phyloP scores from a whole-genome alignment of 495 filamentous ascomycete genomes.

The Friedmanniomyces endolithicus region DNA sequence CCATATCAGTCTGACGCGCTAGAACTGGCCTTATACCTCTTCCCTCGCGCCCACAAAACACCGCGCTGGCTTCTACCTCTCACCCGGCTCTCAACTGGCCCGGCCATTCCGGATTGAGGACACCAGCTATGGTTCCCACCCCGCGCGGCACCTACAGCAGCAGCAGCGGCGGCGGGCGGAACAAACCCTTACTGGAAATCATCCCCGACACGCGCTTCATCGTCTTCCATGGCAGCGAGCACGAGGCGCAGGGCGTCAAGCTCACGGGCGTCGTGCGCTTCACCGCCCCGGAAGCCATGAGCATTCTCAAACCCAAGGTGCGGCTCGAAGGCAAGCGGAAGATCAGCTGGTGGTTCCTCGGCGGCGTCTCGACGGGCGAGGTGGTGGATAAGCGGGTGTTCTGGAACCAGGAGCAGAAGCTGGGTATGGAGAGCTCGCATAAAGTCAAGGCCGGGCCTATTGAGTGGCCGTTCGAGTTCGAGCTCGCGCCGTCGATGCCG shows the following conservation, averaged over 20 bases:
- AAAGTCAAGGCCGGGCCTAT: slow-evolving; percentile 66
- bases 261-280: slow-evolving; percentile 30
- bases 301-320: slow-evolving; percentile 26
- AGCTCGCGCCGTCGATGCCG: slow-evolving; percentile 59
- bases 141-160: slow-evolving; percentile 1
- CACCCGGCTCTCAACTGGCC: slow-evolving; percentile 5
- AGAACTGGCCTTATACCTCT: not conserved
- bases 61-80: slow-evolving; percentile 1
- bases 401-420: slow-evolving; percentile 22
- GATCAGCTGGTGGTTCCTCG: slow-evolving; percentile 26
- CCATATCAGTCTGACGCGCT: not conserved
- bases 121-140: slow-evolving; percentile 7
- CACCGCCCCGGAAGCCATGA: slow-evolving; percentile 25
- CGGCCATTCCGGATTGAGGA: not conserved
- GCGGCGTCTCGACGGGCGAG: slow-evolving; percentile 21
- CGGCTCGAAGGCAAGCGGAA: slow-evolving; percentile 27
- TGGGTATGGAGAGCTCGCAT: slow-evolving; percentile 38
- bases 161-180: not conserved
- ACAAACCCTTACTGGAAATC: slow-evolving; percentile 23
- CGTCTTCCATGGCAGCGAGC: slow-evolving; percentile 29
- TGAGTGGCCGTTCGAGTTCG: slow-evolving; percentile 77
- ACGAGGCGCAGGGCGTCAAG: slow-evolving; percentile 24
- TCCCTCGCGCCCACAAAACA: not conserved
- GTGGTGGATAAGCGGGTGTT: slow-evolving; percentile 25
- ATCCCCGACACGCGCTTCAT: slow-evolving; percentile 30